Evolutionary conservation across 2,329 filamentous ascomycete genomes (phyloP).

Genomic region (Bipolaris bicolor): DNA sequence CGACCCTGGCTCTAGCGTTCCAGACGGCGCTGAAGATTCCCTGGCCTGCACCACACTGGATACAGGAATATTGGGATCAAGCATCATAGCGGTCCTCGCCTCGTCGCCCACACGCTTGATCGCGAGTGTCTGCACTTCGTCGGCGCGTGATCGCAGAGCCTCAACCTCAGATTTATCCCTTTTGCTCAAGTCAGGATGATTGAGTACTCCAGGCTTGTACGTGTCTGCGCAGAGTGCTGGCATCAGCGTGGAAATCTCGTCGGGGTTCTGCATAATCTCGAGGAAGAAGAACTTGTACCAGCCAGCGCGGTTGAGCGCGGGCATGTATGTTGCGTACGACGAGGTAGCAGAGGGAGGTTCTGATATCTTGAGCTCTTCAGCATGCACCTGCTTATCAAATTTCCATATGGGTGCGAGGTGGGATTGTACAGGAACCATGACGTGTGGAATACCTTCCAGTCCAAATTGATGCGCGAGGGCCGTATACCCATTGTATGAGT

Average conservation of each 20-base stretch:
- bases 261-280: slow-evolving; percentile 36
- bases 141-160: slow-evolving; percentile 33
- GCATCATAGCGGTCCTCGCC: slow-evolving; percentile 20
- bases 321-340: slow-evolving; percentile 38
- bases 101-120: slow-evolving; percentile 41
- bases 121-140: slow-evolving; percentile 31
- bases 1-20: neutral
- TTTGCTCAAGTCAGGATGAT: slow-evolving; percentile 43
- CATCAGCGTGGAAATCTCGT: slow-evolving; percentile 37
- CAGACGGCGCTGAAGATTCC: neutral
- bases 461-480: slow-evolving; percentile 42
- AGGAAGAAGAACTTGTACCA: slow-evolving; percentile 49
- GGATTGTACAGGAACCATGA: slow-evolving; percentile 42
- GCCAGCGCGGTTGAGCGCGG: slow-evolving; percentile 44
- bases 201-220: slow-evolving; percentile 40
- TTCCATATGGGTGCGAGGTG: slow-evolving; percentile 39
- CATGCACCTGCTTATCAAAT: slow-evolving; percentile 35
- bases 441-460: slow-evolving; percentile 42
- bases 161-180: slow-evolving; percentile 35
- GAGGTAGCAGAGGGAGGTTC: slow-evolving; percentile 15
- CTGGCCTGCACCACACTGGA: neutral
- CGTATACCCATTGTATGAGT: slow-evolving; percentile 35
- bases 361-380: slow-evolving; percentile 1
- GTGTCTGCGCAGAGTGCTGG: slow-evolving; percentile 40
- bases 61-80: neutral